These are phyloP conservation scores for Phlebiopsis gigantea DNA, from an alignment of 768 basidiomycete species.

Conservation along the genomic window DNA sequence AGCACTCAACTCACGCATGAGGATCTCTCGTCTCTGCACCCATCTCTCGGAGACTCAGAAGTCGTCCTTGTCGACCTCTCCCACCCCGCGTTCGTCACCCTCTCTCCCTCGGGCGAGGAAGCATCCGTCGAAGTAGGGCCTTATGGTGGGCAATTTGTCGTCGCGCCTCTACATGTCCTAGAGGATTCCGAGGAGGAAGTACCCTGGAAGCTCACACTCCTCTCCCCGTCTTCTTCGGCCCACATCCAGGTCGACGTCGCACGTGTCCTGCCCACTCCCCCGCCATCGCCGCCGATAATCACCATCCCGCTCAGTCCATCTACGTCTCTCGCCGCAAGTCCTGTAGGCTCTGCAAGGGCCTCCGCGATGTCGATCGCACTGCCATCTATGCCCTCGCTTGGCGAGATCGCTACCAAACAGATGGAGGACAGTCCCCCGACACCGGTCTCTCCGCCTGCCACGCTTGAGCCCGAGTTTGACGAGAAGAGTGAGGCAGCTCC, in stretches of 20 bases:
- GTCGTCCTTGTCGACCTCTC: slow-evolving; percentile 4
- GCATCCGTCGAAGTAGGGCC: slow-evolving; percentile 9
- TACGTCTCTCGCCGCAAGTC: background rate
- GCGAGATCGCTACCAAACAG: slow-evolving; percentile 1
- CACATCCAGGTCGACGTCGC: background rate
- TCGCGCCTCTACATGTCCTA: slow-evolving; percentile 11
- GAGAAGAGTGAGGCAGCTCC: background rate
- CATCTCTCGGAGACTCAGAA: background rate
- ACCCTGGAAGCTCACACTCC: slow-evolving; percentile 8
- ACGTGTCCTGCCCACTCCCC: slow-evolving; percentile 17
- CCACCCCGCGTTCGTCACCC: background rate
- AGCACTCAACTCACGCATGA: background rate
- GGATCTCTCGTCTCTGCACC: slow-evolving; percentile 1
- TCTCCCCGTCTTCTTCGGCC: slow-evolving; percentile 11
- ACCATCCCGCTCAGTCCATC: background rate
- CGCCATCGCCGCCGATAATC: slow-evolving; percentile 18
- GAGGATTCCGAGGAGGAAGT: background rate
- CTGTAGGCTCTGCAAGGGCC: background rate
- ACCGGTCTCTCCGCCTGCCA: slow-evolving; percentile 1
- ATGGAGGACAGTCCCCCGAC: background rate
- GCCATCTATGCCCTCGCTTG: background rate
- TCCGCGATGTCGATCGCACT: background rate
- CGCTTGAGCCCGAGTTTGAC: background rate
- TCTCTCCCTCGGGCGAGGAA: background rate
- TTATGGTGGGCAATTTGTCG: slow-evolving; percentile 13